A percentile compares a stretch with the other conserved stretches of the same genome.
Evolutionary conservation across 306 rosid genomes (phyloP).

Genomic region (barrel medic (Medicago truncatula)): DNA sequence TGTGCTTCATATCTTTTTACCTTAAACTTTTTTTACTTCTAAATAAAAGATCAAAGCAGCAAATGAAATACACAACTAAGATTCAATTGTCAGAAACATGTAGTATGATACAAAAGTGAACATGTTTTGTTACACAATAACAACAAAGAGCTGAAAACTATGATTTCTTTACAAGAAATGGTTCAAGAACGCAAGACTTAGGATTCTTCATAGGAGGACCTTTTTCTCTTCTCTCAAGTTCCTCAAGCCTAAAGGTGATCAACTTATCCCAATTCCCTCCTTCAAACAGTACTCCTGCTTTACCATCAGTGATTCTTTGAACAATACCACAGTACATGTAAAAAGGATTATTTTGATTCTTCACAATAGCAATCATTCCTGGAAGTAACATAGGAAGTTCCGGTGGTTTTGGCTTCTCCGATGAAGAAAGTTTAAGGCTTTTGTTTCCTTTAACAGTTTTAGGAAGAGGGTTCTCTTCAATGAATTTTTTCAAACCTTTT

Average conservation of each 20-base stretch:
- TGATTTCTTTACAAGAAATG: constrained; percentile 59
- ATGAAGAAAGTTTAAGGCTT: constrained; percentile 36
- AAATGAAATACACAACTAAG: background rate
- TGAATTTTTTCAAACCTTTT: constrained; percentile 70
- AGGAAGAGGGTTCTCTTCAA: constrained; percentile 83
- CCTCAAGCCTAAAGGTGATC: constrained; percentile 80
- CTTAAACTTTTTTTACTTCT: no score
- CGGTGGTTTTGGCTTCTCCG: constrained; percentile 66
- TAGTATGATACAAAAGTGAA: constrained; percentile 41
- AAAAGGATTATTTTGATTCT: constrained; percentile 64
- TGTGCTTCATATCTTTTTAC: background rate
- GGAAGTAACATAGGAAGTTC: constrained; percentile 64
- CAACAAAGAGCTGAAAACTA: constrained; percentile 13
- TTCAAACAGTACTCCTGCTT: constrained; percentile 54
- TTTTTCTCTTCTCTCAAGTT: constrained; percentile 86
- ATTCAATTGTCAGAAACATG: background rate
- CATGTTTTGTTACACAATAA: constrained; percentile 21
- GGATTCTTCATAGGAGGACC: constrained; percentile 97
- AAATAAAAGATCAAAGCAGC: background rate
- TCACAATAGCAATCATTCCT: constrained; percentile 79
- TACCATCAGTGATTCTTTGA: constrained; percentile 52
- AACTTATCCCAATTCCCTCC: constrained; percentile 57
- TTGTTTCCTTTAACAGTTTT: constrained; percentile 31
- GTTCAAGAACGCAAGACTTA: constrained; percentile 62
- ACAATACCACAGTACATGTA: constrained; percentile 75